Conservation (phyloP, 2,329 filamentous ascomycete species). For the Claviceps monticola region DNA sequence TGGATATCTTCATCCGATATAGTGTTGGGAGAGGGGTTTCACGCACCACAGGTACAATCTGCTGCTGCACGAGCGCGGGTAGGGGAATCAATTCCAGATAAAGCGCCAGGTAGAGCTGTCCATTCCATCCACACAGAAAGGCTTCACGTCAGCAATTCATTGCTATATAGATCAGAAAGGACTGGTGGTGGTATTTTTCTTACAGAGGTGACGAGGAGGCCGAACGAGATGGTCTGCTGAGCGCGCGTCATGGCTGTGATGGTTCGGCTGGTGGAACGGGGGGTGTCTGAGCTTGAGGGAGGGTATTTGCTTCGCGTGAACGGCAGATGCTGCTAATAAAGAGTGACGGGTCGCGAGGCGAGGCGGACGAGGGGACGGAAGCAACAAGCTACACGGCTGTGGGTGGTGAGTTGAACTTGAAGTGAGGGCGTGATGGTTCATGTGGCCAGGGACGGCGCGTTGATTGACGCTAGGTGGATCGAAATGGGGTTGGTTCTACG, state of each 20-base stretch:
- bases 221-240: slow-evolving; percentile 79
- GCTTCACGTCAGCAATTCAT: too few relatives aligned
- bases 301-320: neutral
- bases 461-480: too few relatives aligned
- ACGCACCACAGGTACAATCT: slow-evolving; percentile 80
- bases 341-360: too few relatives aligned
- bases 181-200: slow-evolving; percentile 1
- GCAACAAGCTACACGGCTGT: too few relatives aligned
- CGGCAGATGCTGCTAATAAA: too few relatives aligned
- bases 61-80: slow-evolving; percentile 60
- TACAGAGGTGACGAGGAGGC: slow-evolving; percentile 80
- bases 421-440: too few relatives aligned
- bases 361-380: too few relatives aligned
- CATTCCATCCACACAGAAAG: too few relatives aligned
- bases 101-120: slow-evolving; percentile 74
- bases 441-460: too few relatives aligned
- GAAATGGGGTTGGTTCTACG: too few relatives aligned
- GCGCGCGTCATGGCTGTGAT: slow-evolving; percentile 75
- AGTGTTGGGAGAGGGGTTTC: neutral
- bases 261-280: neutral
- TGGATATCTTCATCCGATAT: neutral
- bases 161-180: too few relatives aligned
- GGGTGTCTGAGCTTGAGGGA: neutral
- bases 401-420: too few relatives aligned
- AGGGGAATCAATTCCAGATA: slow-evolving; percentile 75